These are phyloP conservation scores for Lasiosphaeria ovina DNA, from an alignment of 495 filamentous ascomycete species.

Conservation along the genomic window DNA sequence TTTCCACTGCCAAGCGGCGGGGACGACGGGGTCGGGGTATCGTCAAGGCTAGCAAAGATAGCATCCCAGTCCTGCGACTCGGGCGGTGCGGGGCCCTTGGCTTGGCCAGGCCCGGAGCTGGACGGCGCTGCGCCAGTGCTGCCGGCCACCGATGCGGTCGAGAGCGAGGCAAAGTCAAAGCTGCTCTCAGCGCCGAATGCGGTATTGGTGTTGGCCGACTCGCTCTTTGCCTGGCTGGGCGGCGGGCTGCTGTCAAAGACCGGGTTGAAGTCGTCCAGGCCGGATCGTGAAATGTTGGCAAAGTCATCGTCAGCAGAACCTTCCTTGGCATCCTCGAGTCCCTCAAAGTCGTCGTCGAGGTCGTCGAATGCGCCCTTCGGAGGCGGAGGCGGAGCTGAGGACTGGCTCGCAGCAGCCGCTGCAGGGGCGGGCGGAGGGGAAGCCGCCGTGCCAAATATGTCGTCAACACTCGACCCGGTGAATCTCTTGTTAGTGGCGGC, in stretches of 20 bases:
- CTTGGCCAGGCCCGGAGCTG: conserved; percentile 31
- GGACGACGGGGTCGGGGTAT: conserved; percentile 33
- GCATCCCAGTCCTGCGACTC: conserved; percentile 88
- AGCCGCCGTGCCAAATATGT: conserved; percentile 32
- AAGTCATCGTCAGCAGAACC: conserved; percentile 89
- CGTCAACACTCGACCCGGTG: conserved; percentile 26
- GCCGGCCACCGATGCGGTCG: conserved; percentile 42
- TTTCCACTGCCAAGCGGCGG: conserved; percentile 21
- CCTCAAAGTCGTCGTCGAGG: conserved; percentile 87
- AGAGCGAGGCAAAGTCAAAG: conserved; percentile 48
- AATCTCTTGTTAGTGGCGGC: conserved; percentile 15
- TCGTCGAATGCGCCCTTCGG: conserved; percentile 58
- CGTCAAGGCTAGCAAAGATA: conserved; percentile 80
- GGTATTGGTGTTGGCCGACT: conserved; percentile 36
- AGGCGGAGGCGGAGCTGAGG: conserved; percentile 25
- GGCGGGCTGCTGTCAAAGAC: conserved; percentile 60
- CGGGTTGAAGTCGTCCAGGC: conserved; percentile 64
- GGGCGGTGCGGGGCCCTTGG: conserved; percentile 29
- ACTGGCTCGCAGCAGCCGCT: conserved; percentile 14
- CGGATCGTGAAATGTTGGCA: conserved; percentile 57
- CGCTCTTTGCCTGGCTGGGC: conserved; percentile 52
- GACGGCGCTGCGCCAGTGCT: conserved; percentile 47
- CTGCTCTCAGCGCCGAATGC: conserved; percentile 47
- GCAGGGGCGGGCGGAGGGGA: conserved; percentile 11
- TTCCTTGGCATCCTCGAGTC: conserved; percentile 85